Evolutionary conservation across 139 green algal species (phyloP), one percentile per base, ranked within the genome.

Genomic region (Trebouxia sp.): DNA sequence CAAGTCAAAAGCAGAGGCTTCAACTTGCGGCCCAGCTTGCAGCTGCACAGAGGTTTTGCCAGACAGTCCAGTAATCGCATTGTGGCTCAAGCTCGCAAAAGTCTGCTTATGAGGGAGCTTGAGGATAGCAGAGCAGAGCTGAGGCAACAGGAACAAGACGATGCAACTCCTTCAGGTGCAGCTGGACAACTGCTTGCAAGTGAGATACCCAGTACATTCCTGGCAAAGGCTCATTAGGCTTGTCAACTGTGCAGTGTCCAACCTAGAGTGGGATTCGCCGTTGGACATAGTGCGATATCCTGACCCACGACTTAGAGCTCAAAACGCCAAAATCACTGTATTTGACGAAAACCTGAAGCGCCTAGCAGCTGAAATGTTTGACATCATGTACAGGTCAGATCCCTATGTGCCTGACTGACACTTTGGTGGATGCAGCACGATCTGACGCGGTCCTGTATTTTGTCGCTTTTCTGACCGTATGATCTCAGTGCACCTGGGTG

Each of bases 331-430:
- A 0, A 86, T 98, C 37, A 87, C 62, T 8, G 81, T 87, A 0
- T 98, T 98, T 86, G 95, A 97, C 58, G 89, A 88, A 1, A 70
- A 86, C 5, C 78, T 99, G 53, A 38, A 90, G 58, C 35, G 86
- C 45, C 89, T 99, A 30, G 89, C 93, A 5, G 83, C 87, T 45
- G 95, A 97, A 38, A 98, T 99, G 93, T 95, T 99, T 32, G 87
- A 95, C 5, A 74, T 97, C 65, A 99, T 99, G 96, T 99, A 99
- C 88, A 76, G 70, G 80, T 84, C 22, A 37, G 42, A 37, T 28
- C 67, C 69, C 6, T 53, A 37, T 48, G 35, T 37, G 6, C 32
- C 17, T 37, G 15, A 15, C 22, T 55, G 6, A 10, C 1, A 56
- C 6, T 65, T 26, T 78, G 42, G 24, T n/a, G 2, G 20, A 28